Base-by-base conservation (phyloP, 2,329 filamentous ascomycete genomes). In the Colletotrichum sp. region DNA sequence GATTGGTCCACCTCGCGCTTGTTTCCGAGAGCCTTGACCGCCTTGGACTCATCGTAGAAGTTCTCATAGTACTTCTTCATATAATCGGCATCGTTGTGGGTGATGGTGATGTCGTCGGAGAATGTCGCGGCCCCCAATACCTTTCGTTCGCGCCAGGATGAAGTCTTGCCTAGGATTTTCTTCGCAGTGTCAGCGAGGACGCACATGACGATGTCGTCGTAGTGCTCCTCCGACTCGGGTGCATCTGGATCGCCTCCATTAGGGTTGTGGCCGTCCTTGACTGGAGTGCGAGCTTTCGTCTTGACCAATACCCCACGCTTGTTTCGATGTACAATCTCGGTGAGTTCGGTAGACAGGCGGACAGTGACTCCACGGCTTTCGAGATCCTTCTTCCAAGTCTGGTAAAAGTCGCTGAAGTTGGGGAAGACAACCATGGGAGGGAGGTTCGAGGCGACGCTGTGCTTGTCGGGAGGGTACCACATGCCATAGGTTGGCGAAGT, bases 51-150 rank as follows among this genome's bases (percentile, higher is more conserved):
- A 72, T 87, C 85, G 82, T 89, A 92, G 77, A 86, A 86, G 77
- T 89, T 92, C 77, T 93, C 91, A 84, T 94, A 94, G 83, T 93
- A 89, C 71, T 89, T 89, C 75, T 89, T 87, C 89, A 93, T 93
- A 84, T 93, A 94, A 21, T 87, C 85, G n/a, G 85, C 83, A 79
- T 94, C 92, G 79, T 87, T 89, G 80, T 93, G 92, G 4, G 92
- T 93, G 77, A 94, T 88, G 36, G 92, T 93, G 76, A 93, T 90
- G 80, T 94, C 92, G 85, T 93, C 89, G 78, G 88, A 90, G 83
- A 93, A 90, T 76, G 91, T 93, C 15, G 93, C 93, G 16, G 91
- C 90, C 16, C 93, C 92, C 1, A 95, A 89, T 9, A 95, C 90
- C 66, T 87, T 89, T 62, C 86, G 90, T 81, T 95, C 93, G 62